These are phyloP conservation scores for Cephalotrichum gorgonifer DNA, from an alignment of 2,329 filamentous ascomycete species.

Conservation along the genomic window DNA sequence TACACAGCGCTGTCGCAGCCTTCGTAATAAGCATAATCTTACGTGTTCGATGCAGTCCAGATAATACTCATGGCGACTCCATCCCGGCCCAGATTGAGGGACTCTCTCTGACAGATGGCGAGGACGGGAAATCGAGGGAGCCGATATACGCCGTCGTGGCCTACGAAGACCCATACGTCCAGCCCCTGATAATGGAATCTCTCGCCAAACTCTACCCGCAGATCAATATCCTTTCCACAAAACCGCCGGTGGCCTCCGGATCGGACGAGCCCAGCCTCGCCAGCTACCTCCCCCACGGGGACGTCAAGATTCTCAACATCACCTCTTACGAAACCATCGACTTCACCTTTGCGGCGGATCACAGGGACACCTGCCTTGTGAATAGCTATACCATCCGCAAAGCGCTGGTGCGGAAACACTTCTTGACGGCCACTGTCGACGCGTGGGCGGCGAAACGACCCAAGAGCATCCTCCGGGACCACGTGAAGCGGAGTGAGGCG, in stretches of 20 bases:
- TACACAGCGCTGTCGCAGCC: neutral
- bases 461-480: conserved; percentile 51
- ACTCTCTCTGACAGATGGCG: neutral
- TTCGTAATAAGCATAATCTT: conserved; percentile 23
- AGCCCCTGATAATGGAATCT: conserved; percentile 72
- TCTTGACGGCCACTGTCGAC: conserved; percentile 71
- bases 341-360: conserved; percentile 61
- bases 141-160: conserved; percentile 58
- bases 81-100: neutral
- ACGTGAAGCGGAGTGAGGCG: conserved; percentile 69
- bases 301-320: conserved; percentile 59
- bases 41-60: conserved; percentile 12
- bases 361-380: conserved; percentile 53
- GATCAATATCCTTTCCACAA: conserved; percentile 43
- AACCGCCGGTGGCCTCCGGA: conserved; percentile 12
- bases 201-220: conserved; percentile 53
- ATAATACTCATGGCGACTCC: neutral
- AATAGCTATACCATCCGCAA: conserved; percentile 96
- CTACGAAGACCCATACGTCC: conserved; percentile 83
- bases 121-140: neutral
- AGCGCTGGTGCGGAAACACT: conserved; percentile 93
- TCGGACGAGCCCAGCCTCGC: conserved; percentile 24
- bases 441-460: conserved; percentile 84
- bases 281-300: conserved; percentile 20
- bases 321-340: conserved; percentile 79